Percentiles rank a stretch among this genome's conserved stretches.
Evolutionary conservation across 306 rosid genomes (phyloP).

Genomic region (Vigna hirtella): DNA sequence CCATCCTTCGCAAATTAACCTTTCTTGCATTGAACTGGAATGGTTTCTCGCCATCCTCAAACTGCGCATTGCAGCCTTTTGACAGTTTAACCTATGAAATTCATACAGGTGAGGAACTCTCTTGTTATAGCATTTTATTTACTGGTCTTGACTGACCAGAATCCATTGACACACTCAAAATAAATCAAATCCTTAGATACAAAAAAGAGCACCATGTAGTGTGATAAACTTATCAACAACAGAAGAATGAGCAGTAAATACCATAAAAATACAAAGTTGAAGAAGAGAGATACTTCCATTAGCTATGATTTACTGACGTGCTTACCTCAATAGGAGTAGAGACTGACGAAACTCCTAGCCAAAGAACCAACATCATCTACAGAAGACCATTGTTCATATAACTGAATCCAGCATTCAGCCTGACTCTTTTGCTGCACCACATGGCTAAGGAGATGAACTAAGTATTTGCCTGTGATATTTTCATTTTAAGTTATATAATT

Average conservation of each 20-base stretch:
- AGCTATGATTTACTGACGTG: constrained; percentile 30
- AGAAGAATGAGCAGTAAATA: not conserved
- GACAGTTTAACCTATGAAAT: constrained; percentile 70
- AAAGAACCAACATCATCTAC: constrained; percentile 80
- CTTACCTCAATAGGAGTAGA: constrained; percentile 72
- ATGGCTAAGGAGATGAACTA: constrained; percentile 61
- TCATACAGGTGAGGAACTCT: constrained; percentile 19
- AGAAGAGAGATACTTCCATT: not conserved
- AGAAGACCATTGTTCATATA: constrained; percentile 74
- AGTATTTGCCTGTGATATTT: constrained; percentile 56
- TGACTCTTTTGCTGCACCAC: constrained; percentile 53
- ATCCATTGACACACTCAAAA: not conserved
- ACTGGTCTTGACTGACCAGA: not conserved
- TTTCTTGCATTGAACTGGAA: constrained; percentile 66
- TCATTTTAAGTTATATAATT: constrained; percentile 59
- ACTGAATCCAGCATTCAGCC: constrained; percentile 83
- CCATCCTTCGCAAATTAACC: constrained; percentile 85
- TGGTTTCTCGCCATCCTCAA: constrained; percentile 79
- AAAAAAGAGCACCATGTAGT: not conserved
- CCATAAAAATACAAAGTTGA: not conserved
- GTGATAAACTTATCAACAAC: not conserved
- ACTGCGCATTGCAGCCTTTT: constrained; percentile 77
- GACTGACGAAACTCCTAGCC: constrained; percentile 76
- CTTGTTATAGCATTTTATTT: constrained; percentile 7
- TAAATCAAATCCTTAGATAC: constrained; percentile 14